Percentiles rank a stretch among this genome's conserved stretches.
Conservation (phyloP, 164 flowering plant species). For the Cinnamomum chago region DNA sequence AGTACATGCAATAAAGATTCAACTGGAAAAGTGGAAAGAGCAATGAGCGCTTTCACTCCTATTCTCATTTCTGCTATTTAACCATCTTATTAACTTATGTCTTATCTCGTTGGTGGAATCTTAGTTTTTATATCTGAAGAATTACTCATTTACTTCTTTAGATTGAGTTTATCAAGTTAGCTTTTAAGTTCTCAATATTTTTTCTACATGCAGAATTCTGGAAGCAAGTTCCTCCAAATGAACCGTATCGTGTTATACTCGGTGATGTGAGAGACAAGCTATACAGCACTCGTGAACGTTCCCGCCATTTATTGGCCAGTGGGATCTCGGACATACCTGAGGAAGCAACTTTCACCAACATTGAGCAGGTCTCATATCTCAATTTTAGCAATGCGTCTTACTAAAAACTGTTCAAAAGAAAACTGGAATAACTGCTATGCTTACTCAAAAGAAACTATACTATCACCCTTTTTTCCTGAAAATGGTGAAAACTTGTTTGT, state of each 20-base stretch:
- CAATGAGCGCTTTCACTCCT: neutral
- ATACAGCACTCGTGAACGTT: slow-evolving; percentile 85
- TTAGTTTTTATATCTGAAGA: neutral
- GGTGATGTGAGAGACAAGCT: slow-evolving; percentile 92
- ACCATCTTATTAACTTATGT: too few relatives aligned
- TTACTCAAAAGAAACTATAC: neutral
- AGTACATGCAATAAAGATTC: neutral
- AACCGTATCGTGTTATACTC: slow-evolving; percentile 95
- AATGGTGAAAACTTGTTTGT: neutral
- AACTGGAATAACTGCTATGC: neutral
- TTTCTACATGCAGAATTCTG: slow-evolving; percentile 67
- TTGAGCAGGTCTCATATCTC: slow-evolving; percentile 61
- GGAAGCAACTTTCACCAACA: slow-evolving; percentile 72
- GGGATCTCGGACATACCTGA: slow-evolving; percentile 79
- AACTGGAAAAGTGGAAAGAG: neutral
- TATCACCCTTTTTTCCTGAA: neutral
- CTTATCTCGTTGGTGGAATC: neutral
- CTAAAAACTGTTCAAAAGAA: neutral
- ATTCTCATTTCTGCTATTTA: neutral
- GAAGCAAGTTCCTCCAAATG: slow-evolving; percentile 85
- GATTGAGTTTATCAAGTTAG: neutral
- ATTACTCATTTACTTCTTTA: neutral
- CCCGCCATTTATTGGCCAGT: slow-evolving; percentile 70
- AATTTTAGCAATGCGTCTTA: neutral
- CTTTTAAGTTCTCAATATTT: neutral